Percentiles rank a stretch among this genome's conserved stretches.
Evolutionary conservation across 2,329 filamentous ascomycete species (phyloP).

Genomic region (Colletotrichum ledebouriae): DNA sequence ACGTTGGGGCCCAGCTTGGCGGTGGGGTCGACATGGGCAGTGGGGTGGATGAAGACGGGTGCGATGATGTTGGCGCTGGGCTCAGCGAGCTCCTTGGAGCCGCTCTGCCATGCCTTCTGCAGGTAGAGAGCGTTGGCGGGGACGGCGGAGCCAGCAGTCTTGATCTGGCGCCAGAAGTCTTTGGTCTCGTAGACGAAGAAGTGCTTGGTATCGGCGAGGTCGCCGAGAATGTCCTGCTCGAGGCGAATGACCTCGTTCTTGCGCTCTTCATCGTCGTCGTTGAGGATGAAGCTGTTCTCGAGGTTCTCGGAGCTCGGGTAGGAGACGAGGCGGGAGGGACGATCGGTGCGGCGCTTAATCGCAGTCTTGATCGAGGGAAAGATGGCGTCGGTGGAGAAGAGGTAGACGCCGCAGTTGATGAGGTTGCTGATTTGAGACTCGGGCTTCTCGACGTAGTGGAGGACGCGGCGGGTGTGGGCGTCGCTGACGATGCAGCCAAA

Average conservation of each 20-base stretch:
- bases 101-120: conserved; percentile 89
- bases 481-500: conserved; percentile 99
- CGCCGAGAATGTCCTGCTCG: conserved; percentile 96
- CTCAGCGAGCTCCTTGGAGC: conserved; percentile 83
- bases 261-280: conserved; percentile 70
- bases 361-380: conserved; percentile 95
- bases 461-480: conserved; percentile 90
- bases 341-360: conserved; percentile 94
- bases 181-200: conserved; percentile 99
- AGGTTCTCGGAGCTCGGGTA: conserved; percentile 97
- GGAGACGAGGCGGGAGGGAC: conserved; percentile 85
- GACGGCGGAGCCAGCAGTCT: conserved; percentile 96
- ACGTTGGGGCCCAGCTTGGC: conserved; percentile 98
- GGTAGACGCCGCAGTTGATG: conserved; percentile 99
- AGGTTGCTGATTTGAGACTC: conserved; percentile 97
- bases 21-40: conserved; percentile 89
- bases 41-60: conserved; percentile 95
- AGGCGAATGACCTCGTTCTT: conserved; percentile 91
- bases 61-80: conserved; percentile 90
- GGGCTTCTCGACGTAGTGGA: conserved; percentile 99
- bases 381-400: conserved; percentile 95
- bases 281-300: conserved; percentile 70
- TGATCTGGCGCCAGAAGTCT: conserved; percentile 99
- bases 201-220: conserved; percentile 95
- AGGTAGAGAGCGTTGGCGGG: conserved; percentile 97